Conservation (phyloP, 2,329 filamentous ascomycete species). For the Fonsecaea multimorphosa region DNA sequence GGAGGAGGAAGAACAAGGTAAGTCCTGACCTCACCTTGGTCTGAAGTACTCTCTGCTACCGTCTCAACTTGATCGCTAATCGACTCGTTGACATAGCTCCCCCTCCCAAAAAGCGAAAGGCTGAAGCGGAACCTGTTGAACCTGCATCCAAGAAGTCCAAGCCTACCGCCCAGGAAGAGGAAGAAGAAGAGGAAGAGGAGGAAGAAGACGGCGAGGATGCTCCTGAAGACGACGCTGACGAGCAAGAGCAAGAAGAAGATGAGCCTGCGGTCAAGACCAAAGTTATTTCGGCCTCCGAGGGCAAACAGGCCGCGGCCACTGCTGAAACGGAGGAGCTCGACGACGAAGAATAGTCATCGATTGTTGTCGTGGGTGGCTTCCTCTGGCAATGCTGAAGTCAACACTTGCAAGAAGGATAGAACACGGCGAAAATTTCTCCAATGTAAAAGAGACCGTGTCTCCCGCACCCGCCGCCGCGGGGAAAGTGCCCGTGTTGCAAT, state of each 20-base stretch:
- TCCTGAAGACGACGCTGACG: constrained; percentile 31
- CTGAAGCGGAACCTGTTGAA: constrained; percentile 34
- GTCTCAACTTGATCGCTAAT: constrained; percentile 16
- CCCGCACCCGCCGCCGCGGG: neutral
- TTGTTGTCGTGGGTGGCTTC: constrained; percentile 7
- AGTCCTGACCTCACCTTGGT: constrained; percentile 1
- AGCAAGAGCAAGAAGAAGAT: constrained; percentile 34
- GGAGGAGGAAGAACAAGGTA: constrained; percentile 34
- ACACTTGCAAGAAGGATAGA: constrained; percentile 22
- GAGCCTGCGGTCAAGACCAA: constrained; percentile 39
- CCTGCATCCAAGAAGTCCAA: constrained; percentile 37
- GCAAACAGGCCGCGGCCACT: constrained; percentile 30
- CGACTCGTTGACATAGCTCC: constrained; percentile 15
- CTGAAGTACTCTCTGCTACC: neutral
- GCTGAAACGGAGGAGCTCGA: constrained; percentile 35
- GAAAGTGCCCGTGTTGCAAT: neutral
- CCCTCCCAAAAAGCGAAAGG: constrained; percentile 39
- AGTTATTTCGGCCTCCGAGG: constrained; percentile 30
- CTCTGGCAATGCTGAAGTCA: constrained; percentile 8
- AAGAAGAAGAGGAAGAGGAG: constrained; percentile 34
- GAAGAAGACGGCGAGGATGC: constrained; percentile 35
- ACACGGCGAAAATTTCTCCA: constrained; percentile 14
- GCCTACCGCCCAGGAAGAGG: constrained; percentile 24
- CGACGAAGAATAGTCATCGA: constrained; percentile 34
- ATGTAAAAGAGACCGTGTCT: neutral